Evolutionary conservation across 805 yeast genomes (phyloP).

Genomic region (Phaffomyces thermotolerans): DNA sequence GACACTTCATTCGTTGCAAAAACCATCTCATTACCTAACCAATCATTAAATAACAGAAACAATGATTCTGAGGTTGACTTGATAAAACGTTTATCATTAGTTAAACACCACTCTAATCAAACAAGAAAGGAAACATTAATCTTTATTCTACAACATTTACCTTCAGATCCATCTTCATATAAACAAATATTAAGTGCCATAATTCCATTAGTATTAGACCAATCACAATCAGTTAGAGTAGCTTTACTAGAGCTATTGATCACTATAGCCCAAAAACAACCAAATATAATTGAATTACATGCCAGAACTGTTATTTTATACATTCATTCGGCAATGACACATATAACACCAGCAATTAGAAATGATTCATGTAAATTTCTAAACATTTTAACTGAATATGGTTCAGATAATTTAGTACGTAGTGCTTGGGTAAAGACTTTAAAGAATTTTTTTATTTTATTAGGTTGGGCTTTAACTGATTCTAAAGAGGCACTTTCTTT

Average conservation of each 20-base stretch:
- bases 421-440: slow-evolving; percentile 65
- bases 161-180: slow-evolving; percentile 44
- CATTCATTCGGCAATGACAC: slow-evolving; percentile 89
- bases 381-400: slow-evolving; percentile 46
- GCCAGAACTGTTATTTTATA: slow-evolving; percentile 58
- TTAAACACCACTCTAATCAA: slow-evolving; percentile 64
- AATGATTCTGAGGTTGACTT: slow-evolving; percentile 36
- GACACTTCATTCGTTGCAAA: slow-evolving; percentile 80
- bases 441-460: slow-evolving; percentile 55
- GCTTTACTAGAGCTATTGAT: slow-evolving; percentile 42
- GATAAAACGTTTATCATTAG: slow-evolving; percentile 54
- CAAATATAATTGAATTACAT: slow-evolving; percentile 54
- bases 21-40: slow-evolving; percentile 34
- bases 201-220: slow-evolving; percentile 54
- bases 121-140: slow-evolving; percentile 68
- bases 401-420: slow-evolving; percentile 49
- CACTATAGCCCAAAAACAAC: slow-evolving; percentile 41
- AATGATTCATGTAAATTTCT: slow-evolving; percentile 68
- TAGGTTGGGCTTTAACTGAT: slow-evolving; percentile 61
- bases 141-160: slow-evolving; percentile 44
- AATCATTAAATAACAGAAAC: slow-evolving; percentile 24
- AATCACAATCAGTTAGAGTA: slow-evolving; percentile 55
- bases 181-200: slow-evolving; percentile 51
- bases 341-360: slow-evolving; percentile 69
- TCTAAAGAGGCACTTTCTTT: slow-evolving; percentile 23